These are phyloP conservation scores for Calophaca sinica DNA, from an alignment of 306 rosid species.

Conservation along the genomic window DNA sequence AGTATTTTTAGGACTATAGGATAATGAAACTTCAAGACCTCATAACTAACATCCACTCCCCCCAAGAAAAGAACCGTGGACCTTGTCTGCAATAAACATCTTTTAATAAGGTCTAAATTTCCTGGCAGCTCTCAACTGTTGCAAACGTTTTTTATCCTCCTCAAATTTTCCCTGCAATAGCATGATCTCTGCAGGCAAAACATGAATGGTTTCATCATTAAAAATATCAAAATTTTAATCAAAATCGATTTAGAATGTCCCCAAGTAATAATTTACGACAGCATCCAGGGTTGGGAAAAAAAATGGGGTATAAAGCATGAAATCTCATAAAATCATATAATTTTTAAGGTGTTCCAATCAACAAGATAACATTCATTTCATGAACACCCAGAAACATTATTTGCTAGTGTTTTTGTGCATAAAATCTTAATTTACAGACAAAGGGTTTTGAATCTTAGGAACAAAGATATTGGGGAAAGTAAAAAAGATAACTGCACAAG, in stretches of 20 bases:
- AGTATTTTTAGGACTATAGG: neutral
- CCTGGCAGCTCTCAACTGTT: conserved; percentile 84
- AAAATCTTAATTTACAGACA: too few species aligned
- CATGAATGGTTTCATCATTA: conserved; percentile 4
- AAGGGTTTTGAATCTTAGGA: neutral
- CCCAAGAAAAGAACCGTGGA: neutral
- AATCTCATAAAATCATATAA: neutral
- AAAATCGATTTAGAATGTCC: neutral
- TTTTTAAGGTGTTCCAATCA: too few species aligned
- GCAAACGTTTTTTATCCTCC: conserved; percentile 82
- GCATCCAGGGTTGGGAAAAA: neutral
- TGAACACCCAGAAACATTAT: too few species aligned
- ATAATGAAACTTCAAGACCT: conserved; percentile 6
- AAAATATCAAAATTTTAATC: neutral
- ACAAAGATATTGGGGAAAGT: neutral
- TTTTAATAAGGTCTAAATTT: conserved; percentile 84
- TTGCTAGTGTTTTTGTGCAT: too few species aligned
- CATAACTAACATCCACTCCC: neutral
- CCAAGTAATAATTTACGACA: neutral
- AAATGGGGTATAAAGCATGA: neutral
- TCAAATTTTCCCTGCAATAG: conserved; percentile 86
- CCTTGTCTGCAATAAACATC: neutral
- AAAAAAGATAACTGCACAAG: neutral
- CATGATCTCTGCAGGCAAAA: conserved; percentile 78
- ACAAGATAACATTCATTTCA: too few species aligned